Conservation (phyloP, 352 stramenopile genomes). For the Peronospora farinosa region DNA sequence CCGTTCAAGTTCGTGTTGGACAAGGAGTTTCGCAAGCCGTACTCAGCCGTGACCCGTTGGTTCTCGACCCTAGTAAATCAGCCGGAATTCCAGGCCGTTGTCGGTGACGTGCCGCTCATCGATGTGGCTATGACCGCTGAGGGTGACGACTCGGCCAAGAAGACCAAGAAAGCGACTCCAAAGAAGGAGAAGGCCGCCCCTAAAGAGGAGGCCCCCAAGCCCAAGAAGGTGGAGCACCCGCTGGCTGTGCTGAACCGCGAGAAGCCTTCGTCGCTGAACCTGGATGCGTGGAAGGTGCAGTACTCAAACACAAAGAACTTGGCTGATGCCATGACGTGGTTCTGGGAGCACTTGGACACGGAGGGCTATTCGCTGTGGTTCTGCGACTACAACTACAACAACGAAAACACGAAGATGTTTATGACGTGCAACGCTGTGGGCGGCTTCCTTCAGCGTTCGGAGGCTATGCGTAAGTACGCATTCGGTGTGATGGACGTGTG, state of each 20-base stretch:
- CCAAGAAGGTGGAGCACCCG: conserved; percentile 81
- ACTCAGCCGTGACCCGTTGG: conserved; percentile 85
- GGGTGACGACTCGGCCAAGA: conserved; percentile 41
- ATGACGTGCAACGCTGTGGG: conserved; percentile 90
- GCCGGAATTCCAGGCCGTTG: conserved; percentile 87
- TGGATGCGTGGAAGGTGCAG: conserved; percentile 89
- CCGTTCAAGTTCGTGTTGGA: conserved; percentile 92
- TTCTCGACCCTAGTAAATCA: conserved; percentile 92
- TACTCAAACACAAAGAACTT: conserved; percentile 87
- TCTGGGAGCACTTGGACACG: conserved; percentile 87
- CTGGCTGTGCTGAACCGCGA: conserved; percentile 86
- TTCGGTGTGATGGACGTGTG: conserved; percentile 86
- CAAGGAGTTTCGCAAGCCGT: conserved; percentile 84
- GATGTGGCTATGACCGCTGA: conserved; percentile 65
- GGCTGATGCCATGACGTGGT: conserved; percentile 86
- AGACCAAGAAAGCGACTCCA: conserved; percentile 28
- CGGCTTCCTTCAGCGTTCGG: conserved; percentile 89
- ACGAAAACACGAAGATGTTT: conserved; percentile 90
- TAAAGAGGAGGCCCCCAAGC: conserved; percentile 44
- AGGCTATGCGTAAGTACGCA: conserved; percentile 89
- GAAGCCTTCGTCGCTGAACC: conserved; percentile 61
- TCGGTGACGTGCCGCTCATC: conserved; percentile 86
- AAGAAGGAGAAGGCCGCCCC: conserved; percentile 44
- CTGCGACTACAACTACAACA: conserved; percentile 91
- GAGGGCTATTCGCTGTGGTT: conserved; percentile 89